Conservation (phyloP, 352 stramenopile species). For the Pythium volutum region DNA sequence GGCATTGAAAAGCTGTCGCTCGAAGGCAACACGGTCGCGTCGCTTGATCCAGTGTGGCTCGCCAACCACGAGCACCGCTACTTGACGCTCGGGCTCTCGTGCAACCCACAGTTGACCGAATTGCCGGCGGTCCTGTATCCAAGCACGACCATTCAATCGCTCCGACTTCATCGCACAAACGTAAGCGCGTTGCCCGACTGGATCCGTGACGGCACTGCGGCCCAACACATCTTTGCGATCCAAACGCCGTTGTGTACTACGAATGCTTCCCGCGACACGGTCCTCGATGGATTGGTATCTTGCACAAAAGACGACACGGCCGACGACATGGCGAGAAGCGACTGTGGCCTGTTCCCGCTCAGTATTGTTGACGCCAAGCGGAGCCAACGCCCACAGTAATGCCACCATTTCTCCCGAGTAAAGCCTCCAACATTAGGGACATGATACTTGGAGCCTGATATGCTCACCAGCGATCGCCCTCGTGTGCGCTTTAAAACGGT, state of each 20-base stretch:
- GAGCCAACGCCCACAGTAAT: no score
- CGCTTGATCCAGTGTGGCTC: slow-evolving; percentile 6
- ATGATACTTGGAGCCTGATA: no score
- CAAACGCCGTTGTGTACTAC: slow-evolving; percentile 4
- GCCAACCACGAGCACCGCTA: slow-evolving; percentile 4
- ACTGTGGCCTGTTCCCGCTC: slow-evolving; percentile 7
- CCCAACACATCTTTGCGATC: background rate
- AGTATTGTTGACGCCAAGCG: slow-evolving; percentile 5
- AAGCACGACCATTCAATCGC: slow-evolving; percentile 3
- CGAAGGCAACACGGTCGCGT: slow-evolving; percentile 16
- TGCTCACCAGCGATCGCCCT: no score
- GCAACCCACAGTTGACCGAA: slow-evolving; percentile 5
- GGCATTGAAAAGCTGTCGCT: slow-evolving; percentile 17
- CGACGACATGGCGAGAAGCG: background rate
- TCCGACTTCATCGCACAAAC: slow-evolving; percentile 15
- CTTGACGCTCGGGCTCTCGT: slow-evolving; percentile 12
- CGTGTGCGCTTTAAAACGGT: no score
- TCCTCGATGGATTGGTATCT: background rate
- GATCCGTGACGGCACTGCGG: background rate
- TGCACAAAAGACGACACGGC: background rate
- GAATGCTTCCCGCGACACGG: background rate
- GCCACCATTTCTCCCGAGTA: no score
- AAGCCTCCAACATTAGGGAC: no score
- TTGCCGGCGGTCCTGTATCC: slow-evolving; percentile 6
- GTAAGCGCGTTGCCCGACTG: slow-evolving; percentile 7